Base-by-base conservation (phyloP, 1,139 yeast species). In the Pneumocystis murina region DNA sequence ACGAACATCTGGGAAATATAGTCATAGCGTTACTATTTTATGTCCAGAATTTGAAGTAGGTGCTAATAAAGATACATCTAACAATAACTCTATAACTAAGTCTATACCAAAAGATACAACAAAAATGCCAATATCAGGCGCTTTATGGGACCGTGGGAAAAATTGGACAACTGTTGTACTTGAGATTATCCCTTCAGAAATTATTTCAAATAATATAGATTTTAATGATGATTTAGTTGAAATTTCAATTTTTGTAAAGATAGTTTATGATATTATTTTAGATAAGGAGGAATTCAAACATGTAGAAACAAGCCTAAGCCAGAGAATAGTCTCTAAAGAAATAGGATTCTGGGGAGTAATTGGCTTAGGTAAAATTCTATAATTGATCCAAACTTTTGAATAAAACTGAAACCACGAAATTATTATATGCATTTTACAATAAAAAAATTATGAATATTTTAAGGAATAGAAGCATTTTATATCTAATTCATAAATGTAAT, bases 131-230 rank as follows among this genome's bases (percentile, higher is more conserved):
- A 8, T 36, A 40, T 20, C 36, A 39, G 62, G 57, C 7, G 66
- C 67, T 10, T 59, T 66, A 8, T 58, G 64, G 43, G 68, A 66
- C 28, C 59, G 61, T 16, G 68, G 67, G 5, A 61, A 64, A 17
- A 66, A 66, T 43, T 66, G 68, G 67, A 62, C 66, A 17, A 61
- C 63, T 36, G 68, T 64, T 5, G 35, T 66, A 7, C 33, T 65
- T 24, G 68, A 66, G 43, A 28, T 66, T 12, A 62, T 66, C 16
- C 67, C 67, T 16, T n/a, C 62, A 20, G 39, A 58, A 58, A 14
- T 38, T 58, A 16, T 24, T 14, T 24, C 55, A 20, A 14, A 48
- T 24, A 20, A 24, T 48, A 20, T 24, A 3, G 8, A 14, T 10
- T 38, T 38, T 16, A 58, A 58, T 38, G 39, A 38, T 58, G 39